These are phyloP conservation scores for Talaromyces adpressus DNA, from an alignment of 495 filamentous ascomycete species.

Conservation along the genomic window DNA sequence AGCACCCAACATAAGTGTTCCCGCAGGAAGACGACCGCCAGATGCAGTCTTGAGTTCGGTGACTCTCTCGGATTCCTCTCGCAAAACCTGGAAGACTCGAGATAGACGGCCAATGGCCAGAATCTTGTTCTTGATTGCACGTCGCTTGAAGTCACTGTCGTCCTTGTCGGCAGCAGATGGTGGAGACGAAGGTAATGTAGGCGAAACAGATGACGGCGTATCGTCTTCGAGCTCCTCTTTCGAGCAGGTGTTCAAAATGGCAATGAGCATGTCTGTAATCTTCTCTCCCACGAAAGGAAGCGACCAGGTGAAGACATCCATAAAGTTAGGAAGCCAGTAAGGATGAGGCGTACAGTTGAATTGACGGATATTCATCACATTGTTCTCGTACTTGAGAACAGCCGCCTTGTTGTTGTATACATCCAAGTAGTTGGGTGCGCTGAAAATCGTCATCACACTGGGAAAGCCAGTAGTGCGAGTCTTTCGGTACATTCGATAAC, in stretches of 20 bases:
- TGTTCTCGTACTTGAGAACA: conserved; percentile 98
- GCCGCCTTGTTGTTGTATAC: conserved; percentile 99
- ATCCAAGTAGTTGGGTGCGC: conserved; percentile 95
- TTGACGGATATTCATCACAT: conserved; percentile 99
- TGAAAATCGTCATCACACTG: conserved; percentile 99
- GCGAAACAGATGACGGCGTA: conserved; percentile 53
- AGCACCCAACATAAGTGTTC: conserved; percentile 94
- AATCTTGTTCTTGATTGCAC: conserved; percentile 99
- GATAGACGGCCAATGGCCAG: conserved; percentile 94
- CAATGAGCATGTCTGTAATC: conserved; percentile 99
- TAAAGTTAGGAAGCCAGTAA: conserved; percentile 99
- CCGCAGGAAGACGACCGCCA: conserved; percentile 86
- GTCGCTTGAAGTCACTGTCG: conserved; percentile 78
- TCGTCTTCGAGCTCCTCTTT: conserved; percentile 93
- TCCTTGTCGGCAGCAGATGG: conserved; percentile 66
- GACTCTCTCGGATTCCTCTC: conserved; percentile 93
- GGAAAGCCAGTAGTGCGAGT: conserved; percentile 96
- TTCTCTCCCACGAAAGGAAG: conserved; percentile 98
- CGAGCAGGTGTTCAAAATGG: conserved; percentile 94
- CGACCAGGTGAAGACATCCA: conserved; percentile 99
- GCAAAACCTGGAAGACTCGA: conserved; percentile 95
- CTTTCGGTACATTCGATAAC: conserved; percentile 98
- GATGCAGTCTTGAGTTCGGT: conserved; percentile 96
- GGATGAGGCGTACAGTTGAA: conserved; percentile 99
- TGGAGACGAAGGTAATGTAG: conserved; percentile 63